Evolutionary conservation across 768 basidiomycete genomes (phyloP), one percentile per base, ranked within the genome.

Genomic region (Phaeolepiota aurea): DNA sequence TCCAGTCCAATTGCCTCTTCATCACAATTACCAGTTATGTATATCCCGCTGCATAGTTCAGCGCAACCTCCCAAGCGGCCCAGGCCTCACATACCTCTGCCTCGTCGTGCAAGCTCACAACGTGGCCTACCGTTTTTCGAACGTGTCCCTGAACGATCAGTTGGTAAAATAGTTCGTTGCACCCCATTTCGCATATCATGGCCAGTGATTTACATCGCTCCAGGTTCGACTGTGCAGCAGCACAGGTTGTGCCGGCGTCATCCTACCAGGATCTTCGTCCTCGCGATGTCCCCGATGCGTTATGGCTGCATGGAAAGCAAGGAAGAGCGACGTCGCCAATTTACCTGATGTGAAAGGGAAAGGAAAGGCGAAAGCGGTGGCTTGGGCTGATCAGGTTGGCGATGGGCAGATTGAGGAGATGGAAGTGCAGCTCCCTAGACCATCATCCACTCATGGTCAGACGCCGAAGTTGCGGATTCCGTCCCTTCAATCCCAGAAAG

Each of bases 361-460:
- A 25, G 37, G 22, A 15, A 53, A 49, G 37, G 51, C 49, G 43
- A 63, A 61, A 42, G 47, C 50, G 0, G 64, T 68, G 7, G 54
- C 58, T 14, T 68, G 66, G 66, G 57, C 59, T 12, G 64, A 63
- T 38, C 46, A 52, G 21, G 33, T 52, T 2, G 43, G 25, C 2
- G 42, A 28, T 16, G 20, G 32, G n/a, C 23, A 21, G 7, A 38
- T 25, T n/a, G 23, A 19, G 14, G 32, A 32, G 32, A 40, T 9
- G n/a, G n/a, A n/a, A n/a, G n/a, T n/a, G n/a, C n/a, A n/a, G n/a
- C n/a, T n/a, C n/a, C n/a, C n/a, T n/a, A n/a, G n/a, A n/a, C n/a
- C 22, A 16, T 37, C 23, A 3, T 12, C 39, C 37, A 16, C 16
- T 2, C 39, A 25, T 41, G 14, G 41, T 16, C 32, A 32, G 15